Evolutionary conservation across 352 stramenopile species (phyloP), one percentile per base, ranked within the genome.

Genomic region (Phytophthora lateralis): DNA sequence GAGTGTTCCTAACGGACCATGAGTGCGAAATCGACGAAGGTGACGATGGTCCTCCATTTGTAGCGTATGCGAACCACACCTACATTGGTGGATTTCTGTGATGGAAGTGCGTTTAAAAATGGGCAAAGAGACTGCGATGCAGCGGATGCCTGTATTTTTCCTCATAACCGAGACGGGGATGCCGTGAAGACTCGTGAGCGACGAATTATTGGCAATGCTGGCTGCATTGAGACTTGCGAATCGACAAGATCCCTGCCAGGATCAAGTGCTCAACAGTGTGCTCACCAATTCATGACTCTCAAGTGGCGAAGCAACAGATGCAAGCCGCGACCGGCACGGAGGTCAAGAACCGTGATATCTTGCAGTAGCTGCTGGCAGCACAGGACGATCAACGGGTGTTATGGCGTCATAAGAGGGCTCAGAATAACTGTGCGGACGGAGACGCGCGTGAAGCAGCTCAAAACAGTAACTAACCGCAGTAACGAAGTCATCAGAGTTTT

Each of bases 151-250:
- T 66, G 49, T 24, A 45, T 68, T 11, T 66, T 63, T 42, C 60
- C 60, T 4, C 49, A 66, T 35, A 45, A 26, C 9, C 14, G 17
- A 15, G 2, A 41, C 7, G 55, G 58, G 48, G 20, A 66, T 30
- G 41, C 49, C 12, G 49, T 60, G 12, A 5, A 11, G 27, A 18
- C n/a, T n/a, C 39, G 2, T 39, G 11, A 1, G 44, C 41, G 2
- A 60, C 47, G 1, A 64, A 18, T 29, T 60, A 64, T 24, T 38
- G 30, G 47, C 61, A 0, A 54, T 34, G 5, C 14, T 69, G 6
- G 39, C 44, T 32, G 61, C 61, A n/a, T 26, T 69, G n/a, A 46
- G 50, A 32, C n/a, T 27, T 37, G 61, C 61, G 1, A 64, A 69
- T 29, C 9, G 46, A 1, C 14, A 65, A 26, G 55, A 69, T 42